A percentile compares a stretch with the other conserved stretches of the same genome.
Conservation (phyloP, 345 rosid species). For the Salix suchowensis region DNA sequence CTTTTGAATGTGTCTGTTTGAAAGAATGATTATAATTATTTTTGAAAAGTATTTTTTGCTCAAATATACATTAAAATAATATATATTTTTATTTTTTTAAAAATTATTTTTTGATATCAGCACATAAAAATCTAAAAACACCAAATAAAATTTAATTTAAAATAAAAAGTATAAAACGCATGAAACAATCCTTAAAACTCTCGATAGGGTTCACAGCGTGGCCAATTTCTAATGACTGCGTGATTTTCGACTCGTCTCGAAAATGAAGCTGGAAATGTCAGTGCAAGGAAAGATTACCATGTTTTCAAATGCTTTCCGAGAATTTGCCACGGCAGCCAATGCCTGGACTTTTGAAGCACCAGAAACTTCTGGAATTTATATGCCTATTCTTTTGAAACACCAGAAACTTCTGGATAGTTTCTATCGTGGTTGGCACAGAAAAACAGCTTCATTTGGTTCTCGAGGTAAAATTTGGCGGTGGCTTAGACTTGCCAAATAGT, state of each 20-base stretch:
- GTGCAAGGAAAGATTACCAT: not conserved
- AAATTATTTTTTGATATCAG: no score
- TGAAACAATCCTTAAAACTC: no score
- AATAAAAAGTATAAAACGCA: no score
- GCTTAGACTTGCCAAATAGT: not conserved
- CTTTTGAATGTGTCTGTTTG: rapidly evolving
- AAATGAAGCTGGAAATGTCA: not conserved
- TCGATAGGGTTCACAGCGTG: no score
- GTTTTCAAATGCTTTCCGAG: not conserved
- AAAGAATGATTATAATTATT: no score
- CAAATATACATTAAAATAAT: no score
- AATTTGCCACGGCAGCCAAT: not conserved
- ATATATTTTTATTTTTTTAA: no score
- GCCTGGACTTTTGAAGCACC: not conserved
- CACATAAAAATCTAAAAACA: no score
- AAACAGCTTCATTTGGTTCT: not conserved
- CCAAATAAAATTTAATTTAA: no score
- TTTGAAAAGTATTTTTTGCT: no score
- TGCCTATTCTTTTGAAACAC: not conserved
- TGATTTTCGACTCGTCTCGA: not conserved
- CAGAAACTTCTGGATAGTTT: not conserved
- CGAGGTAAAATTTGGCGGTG: not conserved
- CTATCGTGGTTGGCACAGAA: not conserved
- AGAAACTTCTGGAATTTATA: not conserved
- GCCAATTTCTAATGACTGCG: not conserved